Percentiles rank a stretch among this genome's conserved stretches.
Conservation (phyloP, 306 rosid genomes). For the Geum urbanum region DNA sequence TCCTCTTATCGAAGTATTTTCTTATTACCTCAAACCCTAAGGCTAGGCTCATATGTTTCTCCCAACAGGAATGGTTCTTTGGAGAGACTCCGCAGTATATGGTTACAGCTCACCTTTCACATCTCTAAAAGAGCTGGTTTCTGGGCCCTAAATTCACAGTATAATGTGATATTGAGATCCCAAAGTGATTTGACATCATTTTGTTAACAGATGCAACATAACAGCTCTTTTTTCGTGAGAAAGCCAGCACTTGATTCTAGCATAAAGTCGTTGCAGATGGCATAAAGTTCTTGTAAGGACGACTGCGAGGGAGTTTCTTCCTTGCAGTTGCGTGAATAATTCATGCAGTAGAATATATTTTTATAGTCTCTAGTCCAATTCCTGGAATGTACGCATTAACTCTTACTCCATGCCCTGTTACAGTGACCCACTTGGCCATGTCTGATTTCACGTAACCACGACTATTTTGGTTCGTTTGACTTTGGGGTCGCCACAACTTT, state of each 20-base stretch:
- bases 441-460: background rate
- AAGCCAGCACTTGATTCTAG: background rate
- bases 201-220: background rate
- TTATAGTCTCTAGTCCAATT: background rate
- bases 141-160: constrained; percentile 18
- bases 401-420: background rate
- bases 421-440: background rate
- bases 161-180: background rate
- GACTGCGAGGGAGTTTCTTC: background rate
- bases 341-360: background rate
- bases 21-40: background rate
- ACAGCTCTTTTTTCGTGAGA: background rate
- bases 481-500: background rate
- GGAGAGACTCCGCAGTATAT: constrained; percentile 33
- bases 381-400: background rate
- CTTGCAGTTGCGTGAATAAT: background rate
- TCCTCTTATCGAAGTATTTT: background rate
- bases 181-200: background rate
- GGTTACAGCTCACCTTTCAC: constrained; percentile 34
- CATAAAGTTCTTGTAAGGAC: background rate
- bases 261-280: background rate
- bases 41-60: background rate
- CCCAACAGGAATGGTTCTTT: constrained; percentile 35
- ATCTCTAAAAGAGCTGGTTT: constrained; percentile 37
- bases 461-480: background rate